Percentiles rank a stretch among this genome's conserved stretches.
These are phyloP conservation scores for Candida verbasci DNA, from an alignment of 805 yeast genomes.

Conservation along the genomic window DNA sequence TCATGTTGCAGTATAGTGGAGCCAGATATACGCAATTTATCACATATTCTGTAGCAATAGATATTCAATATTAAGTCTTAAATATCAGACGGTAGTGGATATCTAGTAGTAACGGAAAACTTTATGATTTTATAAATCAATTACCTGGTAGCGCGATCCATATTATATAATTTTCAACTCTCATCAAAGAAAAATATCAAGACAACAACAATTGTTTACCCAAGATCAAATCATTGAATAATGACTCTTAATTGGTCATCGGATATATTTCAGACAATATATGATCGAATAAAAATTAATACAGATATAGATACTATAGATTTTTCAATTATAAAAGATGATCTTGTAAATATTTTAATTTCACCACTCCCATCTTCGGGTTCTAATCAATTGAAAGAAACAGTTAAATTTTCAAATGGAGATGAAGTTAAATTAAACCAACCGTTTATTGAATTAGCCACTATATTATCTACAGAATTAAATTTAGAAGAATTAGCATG, in stretches of 20 bases:
- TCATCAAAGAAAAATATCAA: constrained; percentile 3
- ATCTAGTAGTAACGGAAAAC: too few relatives aligned
- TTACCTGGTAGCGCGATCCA: too few relatives aligned
- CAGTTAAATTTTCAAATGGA: constrained; percentile 48
- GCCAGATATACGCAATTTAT: too few relatives aligned
- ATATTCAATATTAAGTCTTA: too few relatives aligned
- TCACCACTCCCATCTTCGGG: constrained; percentile 41
- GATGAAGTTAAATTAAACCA: constrained; percentile 59
- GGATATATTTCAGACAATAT: constrained; percentile 39
- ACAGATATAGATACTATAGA: constrained; percentile 21
- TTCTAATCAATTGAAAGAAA: constrained; percentile 14
- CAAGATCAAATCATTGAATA: too few relatives aligned
- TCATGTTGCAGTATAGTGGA: too few relatives aligned
- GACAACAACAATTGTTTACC: background rate
- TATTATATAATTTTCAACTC: too few relatives aligned
- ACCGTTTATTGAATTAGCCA: constrained; percentile 58
- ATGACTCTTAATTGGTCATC: constrained; percentile 33
- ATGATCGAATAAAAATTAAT: constrained; percentile 36
- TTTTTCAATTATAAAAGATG: constrained; percentile 32
- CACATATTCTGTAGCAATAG: too few relatives aligned
- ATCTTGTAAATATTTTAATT: constrained; percentile 40
- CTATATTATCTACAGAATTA: constrained; percentile 49
- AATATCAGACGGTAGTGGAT: too few relatives aligned
- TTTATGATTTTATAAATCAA: too few relatives aligned
- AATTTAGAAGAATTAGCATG: constrained; percentile 68